phyloP scores from a whole-genome alignment of 495 filamentous ascomycete genomes.

The Entonaema liquescens region DNA sequence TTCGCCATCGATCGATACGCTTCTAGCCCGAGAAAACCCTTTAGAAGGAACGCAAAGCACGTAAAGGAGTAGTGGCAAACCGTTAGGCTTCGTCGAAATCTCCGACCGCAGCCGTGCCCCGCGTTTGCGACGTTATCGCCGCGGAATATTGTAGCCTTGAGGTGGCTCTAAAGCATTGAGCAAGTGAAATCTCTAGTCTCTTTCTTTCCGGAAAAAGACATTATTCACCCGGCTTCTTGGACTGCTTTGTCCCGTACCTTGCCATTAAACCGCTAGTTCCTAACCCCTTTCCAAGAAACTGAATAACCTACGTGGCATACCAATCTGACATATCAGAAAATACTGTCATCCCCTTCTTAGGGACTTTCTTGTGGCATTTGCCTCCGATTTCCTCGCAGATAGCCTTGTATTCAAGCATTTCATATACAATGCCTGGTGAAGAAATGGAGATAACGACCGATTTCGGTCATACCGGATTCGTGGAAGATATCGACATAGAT shows the following conservation, averaged over 20 bases:
- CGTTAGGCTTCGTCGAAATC: neutral
- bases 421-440: constrained; percentile 64
- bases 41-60: neutral
- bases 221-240: neutral
- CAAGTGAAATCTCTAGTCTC: neutral
- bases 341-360: neutral
- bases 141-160: neutral
- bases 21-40: neutral
- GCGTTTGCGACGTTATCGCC: neutral
- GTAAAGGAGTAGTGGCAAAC: neutral
- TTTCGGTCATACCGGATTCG: constrained; percentile 49
- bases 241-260: constrained; percentile 26
- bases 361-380: neutral
- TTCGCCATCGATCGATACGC: constrained; percentile 9
- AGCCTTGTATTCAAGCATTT: constrained; percentile 23
- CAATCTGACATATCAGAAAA: neutral
- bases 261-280: neutral
- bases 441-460: constrained; percentile 65
- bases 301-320: neutral
- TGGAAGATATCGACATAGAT: constrained; percentile 79
- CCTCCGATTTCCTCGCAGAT: neutral
- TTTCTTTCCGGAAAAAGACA: constrained; percentile 29
- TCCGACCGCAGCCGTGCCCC: neutral
- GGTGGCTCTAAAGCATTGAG: neutral
- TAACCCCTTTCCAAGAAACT: neutral